Conservation (phyloP, 2,329 filamentous ascomycete genomes). For the Apiospora hydei region DNA sequence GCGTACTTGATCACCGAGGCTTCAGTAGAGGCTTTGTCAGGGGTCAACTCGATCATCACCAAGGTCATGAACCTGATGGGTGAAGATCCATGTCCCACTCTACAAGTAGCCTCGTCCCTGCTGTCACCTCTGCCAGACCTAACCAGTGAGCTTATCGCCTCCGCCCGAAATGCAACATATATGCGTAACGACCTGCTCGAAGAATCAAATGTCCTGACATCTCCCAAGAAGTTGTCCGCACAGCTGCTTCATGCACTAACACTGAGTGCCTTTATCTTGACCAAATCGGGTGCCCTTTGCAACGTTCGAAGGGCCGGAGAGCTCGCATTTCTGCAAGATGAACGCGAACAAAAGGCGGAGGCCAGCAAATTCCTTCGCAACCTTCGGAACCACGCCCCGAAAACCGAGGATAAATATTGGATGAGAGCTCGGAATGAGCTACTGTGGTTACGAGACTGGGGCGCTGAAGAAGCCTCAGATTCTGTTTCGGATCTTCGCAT, state of each 20-base stretch:
- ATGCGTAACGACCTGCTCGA: conserved; percentile 63
- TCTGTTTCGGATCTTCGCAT: conserved; percentile 37
- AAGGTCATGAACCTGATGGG: conserved; percentile 68
- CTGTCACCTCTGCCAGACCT: conserved; percentile 51
- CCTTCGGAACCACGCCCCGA: conserved; percentile 56
- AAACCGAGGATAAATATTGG: conserved; percentile 71
- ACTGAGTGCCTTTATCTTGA: conserved; percentile 65
- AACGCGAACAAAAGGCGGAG: conserved; percentile 68
- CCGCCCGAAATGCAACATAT: conserved; percentile 49
- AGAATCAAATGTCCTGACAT: conserved; percentile 69
- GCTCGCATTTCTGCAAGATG: conserved; percentile 68
- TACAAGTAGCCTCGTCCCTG: conserved; percentile 55
- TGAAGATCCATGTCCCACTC: conserved; percentile 61
- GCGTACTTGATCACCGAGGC: conserved; percentile 72
- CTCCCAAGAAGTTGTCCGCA: conserved; percentile 62
- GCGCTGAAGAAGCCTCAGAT: conserved; percentile 53
- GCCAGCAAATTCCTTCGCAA: conserved; percentile 65
- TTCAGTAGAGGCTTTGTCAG: conserved; percentile 63
- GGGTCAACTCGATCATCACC: conserved; percentile 65
- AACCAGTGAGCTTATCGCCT: conserved; percentile 44
- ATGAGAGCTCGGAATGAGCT: conserved; percentile 67
- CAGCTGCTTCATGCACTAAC: conserved; percentile 69
- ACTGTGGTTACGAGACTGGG: conserved; percentile 79
- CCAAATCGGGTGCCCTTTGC: conserved; percentile 56
- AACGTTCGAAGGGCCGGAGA: conserved; percentile 65